phyloP scores from a whole-genome alignment of 2,329 filamentous ascomycete species.

The Fusarium sp. region DNA sequence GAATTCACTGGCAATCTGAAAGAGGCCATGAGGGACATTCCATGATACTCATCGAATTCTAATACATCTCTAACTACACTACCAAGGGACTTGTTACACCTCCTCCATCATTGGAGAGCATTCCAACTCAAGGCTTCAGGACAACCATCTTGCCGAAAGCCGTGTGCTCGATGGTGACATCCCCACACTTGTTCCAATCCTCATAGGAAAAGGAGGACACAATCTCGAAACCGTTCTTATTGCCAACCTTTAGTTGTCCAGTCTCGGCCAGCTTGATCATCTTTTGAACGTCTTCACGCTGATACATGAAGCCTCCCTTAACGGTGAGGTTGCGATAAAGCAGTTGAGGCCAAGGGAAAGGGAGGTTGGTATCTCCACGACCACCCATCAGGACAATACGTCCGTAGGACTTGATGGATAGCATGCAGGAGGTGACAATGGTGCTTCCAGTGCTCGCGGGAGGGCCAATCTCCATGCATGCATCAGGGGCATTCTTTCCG shows the following conservation, averaged over 20 bases:
- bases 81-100: neutral
- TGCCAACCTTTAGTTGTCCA: conserved; percentile 23
- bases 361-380: conserved; percentile 45
- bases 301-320: conserved; percentile 55
- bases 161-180: conserved; percentile 19
- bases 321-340: conserved; percentile 50
- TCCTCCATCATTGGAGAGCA: neutral
- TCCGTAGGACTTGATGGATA: conserved; percentile 45
- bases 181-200: conserved; percentile 29
- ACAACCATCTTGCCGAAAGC: conserved; percentile 23
- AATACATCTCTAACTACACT: neutral
- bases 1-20: neutral
- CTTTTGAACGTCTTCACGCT: conserved; percentile 26
- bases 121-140: conserved; percentile 7
- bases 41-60: neutral
- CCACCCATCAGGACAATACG: conserved; percentile 39
- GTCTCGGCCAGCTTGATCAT: conserved; percentile 26
- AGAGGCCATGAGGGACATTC: no score
- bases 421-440: conserved; percentile 52
- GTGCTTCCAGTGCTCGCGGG: conserved; percentile 48
- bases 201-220: conserved; percentile 16
- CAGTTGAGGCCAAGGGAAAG: conserved; percentile 20
- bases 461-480: conserved; percentile 59
- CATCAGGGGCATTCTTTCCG: conserved; percentile 49
- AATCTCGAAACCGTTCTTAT: conserved; percentile 26